phyloP scores from a whole-genome alignment of 805 yeast species.

The Barnettozyma pratensis region DNA sequence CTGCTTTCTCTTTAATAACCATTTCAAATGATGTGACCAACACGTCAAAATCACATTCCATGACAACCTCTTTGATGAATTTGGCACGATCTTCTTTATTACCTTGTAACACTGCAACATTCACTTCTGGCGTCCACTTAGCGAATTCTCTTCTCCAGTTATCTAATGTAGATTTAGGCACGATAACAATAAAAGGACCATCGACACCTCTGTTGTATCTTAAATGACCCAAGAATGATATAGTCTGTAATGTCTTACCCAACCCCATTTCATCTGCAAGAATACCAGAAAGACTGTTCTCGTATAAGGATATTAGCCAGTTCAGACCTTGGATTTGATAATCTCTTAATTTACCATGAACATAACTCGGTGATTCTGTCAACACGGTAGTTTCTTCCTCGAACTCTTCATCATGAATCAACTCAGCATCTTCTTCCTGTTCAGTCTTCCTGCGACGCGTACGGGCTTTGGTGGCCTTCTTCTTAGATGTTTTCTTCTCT shows the following conservation, averaged over 20 bases:
- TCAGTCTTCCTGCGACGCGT: conserved; percentile 81
- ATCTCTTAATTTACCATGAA: conserved; percentile 77
- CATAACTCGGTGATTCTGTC: conserved; percentile 77
- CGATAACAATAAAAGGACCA: conserved; percentile 90
- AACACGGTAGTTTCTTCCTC: conserved; percentile 64
- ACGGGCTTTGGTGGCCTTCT: conserved; percentile 10
- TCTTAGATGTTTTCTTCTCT: conserved; percentile 35
- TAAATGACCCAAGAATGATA: conserved; percentile 83
- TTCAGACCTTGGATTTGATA: conserved; percentile 94
- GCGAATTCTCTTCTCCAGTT: conserved; percentile 95
- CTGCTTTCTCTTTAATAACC: conserved; percentile 83
- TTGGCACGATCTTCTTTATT: conserved; percentile 72
- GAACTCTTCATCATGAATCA: conserved; percentile 74
- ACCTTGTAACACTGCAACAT: conserved; percentile 82
- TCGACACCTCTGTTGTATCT: conserved; percentile 71
- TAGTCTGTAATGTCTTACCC: conserved; percentile 94
- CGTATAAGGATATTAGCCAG: conserved; percentile 88
- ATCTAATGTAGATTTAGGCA: conserved; percentile 92
- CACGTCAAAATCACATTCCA: conserved; percentile 82
- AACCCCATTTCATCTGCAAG: conserved; percentile 98
- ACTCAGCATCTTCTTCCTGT: conserved; percentile 92
- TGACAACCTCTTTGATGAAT: conserved; percentile 51
- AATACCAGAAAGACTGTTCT: conserved; percentile 85
- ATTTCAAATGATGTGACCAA: conserved; percentile 88
- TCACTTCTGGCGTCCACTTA: conserved; percentile 94